phyloP scores from a whole-genome alignment of 768 basidiomycete species.

The Serpula lacrymans region DNA sequence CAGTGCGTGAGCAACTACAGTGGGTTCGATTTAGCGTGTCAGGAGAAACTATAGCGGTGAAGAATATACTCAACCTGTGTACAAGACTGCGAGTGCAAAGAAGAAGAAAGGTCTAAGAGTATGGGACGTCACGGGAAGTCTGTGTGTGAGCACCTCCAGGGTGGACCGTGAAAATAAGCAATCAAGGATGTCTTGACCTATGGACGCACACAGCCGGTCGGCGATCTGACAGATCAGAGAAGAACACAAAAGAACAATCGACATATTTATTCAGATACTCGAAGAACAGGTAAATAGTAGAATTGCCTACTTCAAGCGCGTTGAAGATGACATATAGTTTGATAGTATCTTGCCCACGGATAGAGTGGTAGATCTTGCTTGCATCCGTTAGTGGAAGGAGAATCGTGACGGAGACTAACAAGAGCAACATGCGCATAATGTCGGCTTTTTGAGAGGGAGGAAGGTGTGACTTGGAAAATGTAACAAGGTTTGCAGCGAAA shows the following conservation, averaged over 20 bases:
- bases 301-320: constrained; percentile 81
- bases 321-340: constrained; percentile 99
- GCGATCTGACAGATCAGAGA: constrained; percentile 64
- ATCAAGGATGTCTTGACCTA: constrained; percentile 96
- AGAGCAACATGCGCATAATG: constrained; percentile 75
- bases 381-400: constrained; percentile 86
- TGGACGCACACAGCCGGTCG: constrained; percentile 90
- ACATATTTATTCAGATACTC: constrained; percentile 1
- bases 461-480: constrained; percentile 51
- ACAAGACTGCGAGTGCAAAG: constrained; percentile 77
- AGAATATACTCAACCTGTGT: constrained; percentile 68
- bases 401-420: constrained; percentile 69
- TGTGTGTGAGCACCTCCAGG: constrained; percentile 65
- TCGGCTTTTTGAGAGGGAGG: constrained; percentile 92
- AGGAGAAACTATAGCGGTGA: neutral
- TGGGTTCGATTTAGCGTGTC: neutral
- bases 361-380: constrained; percentile 96
- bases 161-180: constrained; percentile 94
- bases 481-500: constrained; percentile 47
- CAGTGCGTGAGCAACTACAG: constrained; percentile 79
- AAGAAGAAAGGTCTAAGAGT: constrained; percentile 80
- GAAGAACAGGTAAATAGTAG: neutral
- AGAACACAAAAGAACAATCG: neutral
- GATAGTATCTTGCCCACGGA: constrained; percentile 97
- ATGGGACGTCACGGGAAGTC: constrained; percentile 55